Evolutionary conservation across 2,329 filamentous ascomycete genomes (phyloP).

Genomic region (Ambrosiella xylebori): DNA sequence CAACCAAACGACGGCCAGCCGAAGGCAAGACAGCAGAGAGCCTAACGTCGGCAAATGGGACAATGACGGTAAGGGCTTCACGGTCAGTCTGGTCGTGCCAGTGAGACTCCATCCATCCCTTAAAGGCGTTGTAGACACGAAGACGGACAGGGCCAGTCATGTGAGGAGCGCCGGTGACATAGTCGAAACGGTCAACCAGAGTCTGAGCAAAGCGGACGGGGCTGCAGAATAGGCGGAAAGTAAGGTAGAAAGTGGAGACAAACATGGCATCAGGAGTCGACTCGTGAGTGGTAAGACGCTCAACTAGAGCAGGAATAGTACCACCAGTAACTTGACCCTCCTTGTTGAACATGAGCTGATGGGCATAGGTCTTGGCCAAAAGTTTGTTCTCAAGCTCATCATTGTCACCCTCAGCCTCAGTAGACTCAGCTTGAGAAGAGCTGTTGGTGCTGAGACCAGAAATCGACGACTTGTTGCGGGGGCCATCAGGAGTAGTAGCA

Average conservation of each 20-base stretch:
- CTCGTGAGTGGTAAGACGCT: conserved; percentile 82
- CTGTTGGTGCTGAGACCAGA: conserved; percentile 51
- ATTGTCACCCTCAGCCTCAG: conserved; percentile 43
- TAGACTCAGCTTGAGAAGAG: conserved; percentile 28
- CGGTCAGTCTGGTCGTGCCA: conserved; percentile 75
- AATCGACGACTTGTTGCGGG: conserved; percentile 42
- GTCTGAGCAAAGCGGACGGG: conserved; percentile 62
- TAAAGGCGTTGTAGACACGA: conserved; percentile 90
- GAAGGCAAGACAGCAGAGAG: conserved; percentile 52
- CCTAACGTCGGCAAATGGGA: conserved; percentile 60
- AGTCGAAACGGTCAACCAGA: conserved; percentile 83
- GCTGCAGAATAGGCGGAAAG: conserved; percentile 82
- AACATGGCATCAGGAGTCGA: conserved; percentile 84
- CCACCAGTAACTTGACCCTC: conserved; percentile 91
- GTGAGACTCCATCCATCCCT: conserved; percentile 91
- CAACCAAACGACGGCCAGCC: conserved; percentile 63
- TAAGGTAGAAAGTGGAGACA: conserved; percentile 88
- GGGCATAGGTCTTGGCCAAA: conserved; percentile 80
- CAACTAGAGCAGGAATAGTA: conserved; percentile 77
- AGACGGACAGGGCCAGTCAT: conserved; percentile 67
- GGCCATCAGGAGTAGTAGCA: conserved; percentile 68
- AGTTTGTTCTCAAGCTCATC: conserved; percentile 68
- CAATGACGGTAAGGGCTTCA: conserved; percentile 57
- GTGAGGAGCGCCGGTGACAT: conserved; percentile 61
- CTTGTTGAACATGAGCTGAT: conserved; percentile 85